Evolutionary conservation across 768 basidiomycete genomes (phyloP).

Genomic region (Russula virescens): DNA sequence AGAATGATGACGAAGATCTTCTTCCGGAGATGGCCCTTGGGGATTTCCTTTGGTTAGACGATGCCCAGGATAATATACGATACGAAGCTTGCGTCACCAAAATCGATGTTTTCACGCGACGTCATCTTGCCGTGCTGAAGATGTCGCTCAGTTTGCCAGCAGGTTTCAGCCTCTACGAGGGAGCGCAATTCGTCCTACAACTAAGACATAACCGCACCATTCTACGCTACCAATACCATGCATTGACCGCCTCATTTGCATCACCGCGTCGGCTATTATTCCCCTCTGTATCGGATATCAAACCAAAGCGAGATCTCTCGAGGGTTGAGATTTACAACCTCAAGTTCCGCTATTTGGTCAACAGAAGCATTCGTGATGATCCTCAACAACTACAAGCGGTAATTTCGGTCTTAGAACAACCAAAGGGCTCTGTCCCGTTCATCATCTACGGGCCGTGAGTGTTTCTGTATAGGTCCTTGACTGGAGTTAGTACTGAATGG

Average conservation of each 20-base stretch:
- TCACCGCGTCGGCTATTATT: constrained; percentile 46
- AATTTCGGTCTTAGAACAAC: constrained; percentile 38
- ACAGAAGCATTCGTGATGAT: constrained; percentile 43
- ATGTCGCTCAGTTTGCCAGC: constrained; percentile 40
- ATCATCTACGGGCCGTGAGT: constrained; percentile 63
- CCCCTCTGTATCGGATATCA: constrained; percentile 35
- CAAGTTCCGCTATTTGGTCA: constrained; percentile 30
- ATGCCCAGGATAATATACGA: constrained; percentile 5
- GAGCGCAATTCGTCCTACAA: constrained; percentile 42
- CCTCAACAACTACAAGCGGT: constrained; percentile 43
- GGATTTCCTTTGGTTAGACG: constrained; percentile 15
- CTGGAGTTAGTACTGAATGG: not conserved
- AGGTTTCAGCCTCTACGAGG: constrained; percentile 38
- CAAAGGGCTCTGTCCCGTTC: constrained; percentile 49
- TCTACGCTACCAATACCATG: constrained; percentile 56
- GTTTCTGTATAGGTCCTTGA: too few relatives aligned
- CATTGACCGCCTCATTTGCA: constrained; percentile 40
- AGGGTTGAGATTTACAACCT: constrained; percentile 8
- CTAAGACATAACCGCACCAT: constrained; percentile 52
- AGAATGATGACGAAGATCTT: constrained; percentile 12
- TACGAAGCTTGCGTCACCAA: constrained; percentile 14
- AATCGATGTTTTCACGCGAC: not conserved
- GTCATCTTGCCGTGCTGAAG: constrained; percentile 34
- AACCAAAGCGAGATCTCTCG: constrained; percentile 17
- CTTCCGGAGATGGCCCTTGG: constrained; percentile 15